Percentiles rank a stretch among this genome's conserved stretches.
phyloP scores from a whole-genome alignment of 1,284 basidiomycete genomes.

The Caloboletus firmus region DNA sequence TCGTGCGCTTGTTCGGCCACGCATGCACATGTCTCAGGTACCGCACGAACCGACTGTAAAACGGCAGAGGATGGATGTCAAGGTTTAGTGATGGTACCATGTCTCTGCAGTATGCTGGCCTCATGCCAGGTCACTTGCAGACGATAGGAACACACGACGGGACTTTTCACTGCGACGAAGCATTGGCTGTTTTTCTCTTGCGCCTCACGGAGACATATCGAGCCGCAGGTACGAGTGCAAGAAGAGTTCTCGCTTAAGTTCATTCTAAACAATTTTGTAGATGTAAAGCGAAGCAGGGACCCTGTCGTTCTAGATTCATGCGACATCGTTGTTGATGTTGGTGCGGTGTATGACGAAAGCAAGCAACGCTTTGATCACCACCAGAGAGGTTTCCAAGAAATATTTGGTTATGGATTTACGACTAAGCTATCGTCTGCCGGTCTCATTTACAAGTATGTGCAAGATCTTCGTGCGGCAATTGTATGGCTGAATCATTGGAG shows the following conservation, averaged over 20 bases:
- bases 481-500: conserved; percentile 6
- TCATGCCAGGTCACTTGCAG: conserved; percentile 38
- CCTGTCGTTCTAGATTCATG: conserved; percentile 77
- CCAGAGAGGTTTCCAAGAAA: conserved; percentile 89
- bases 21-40: conserved; percentile 38
- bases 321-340: conserved; percentile 98
- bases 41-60: conserved; percentile 41
- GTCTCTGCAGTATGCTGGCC: not conserved
- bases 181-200: conserved; percentile 89
- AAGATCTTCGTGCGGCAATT: not conserved
- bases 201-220: conserved; percentile 77
- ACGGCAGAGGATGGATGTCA: conserved; percentile 48
- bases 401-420: conserved; percentile 81
- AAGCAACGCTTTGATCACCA: conserved; percentile 92
- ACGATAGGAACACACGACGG: conserved; percentile 93
- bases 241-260: not conserved
- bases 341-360: conserved; percentile 84
- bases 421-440: conserved; percentile 95
- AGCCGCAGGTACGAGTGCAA: conserved; percentile 59
- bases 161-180: conserved; percentile 97
- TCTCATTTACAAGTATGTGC: conserved; percentile 84
- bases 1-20: conserved; percentile 1
- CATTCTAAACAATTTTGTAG: conserved; percentile 32
- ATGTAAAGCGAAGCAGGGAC: conserved; percentile 81
- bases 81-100: conserved; percentile 34